phyloP scores from a whole-genome alignment of 2,329 filamentous ascomycete species.

The Calonectria crousiana region DNA sequence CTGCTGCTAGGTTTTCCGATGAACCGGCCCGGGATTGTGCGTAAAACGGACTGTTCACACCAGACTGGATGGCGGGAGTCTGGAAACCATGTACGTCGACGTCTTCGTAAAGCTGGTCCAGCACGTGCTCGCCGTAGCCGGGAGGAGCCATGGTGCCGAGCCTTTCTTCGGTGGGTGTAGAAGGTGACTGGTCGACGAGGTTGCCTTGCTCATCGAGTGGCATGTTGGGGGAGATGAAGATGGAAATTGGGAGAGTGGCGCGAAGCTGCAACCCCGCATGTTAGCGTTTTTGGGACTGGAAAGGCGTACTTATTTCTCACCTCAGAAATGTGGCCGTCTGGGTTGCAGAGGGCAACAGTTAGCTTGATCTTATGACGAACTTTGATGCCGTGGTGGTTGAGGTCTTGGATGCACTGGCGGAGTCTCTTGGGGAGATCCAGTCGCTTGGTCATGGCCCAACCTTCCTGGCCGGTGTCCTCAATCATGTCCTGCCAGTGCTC shows the following conservation, averaged over 20 bases:
- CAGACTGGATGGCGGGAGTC: slow-evolving; percentile 77
- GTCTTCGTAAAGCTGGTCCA: slow-evolving; percentile 92
- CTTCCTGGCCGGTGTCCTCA: slow-evolving; percentile 75
- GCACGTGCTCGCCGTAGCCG: slow-evolving; percentile 88
- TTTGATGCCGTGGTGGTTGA: slow-evolving; percentile 90
- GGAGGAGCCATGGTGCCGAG: slow-evolving; percentile 83
- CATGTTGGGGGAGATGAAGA: slow-evolving; percentile 96
- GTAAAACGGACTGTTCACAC: slow-evolving; percentile 85
- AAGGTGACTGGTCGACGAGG: slow-evolving; percentile 72
- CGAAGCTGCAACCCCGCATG: slow-evolving; percentile 68
- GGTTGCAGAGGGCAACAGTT: slow-evolving; percentile 91
- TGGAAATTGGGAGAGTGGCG: slow-evolving; percentile 88
- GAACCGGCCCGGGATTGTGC: slow-evolving; percentile 81
- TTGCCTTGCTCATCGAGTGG: slow-evolving; percentile 90
- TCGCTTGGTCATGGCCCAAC: slow-evolving; percentile 71
- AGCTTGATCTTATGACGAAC: slow-evolving; percentile 93
- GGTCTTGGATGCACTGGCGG: slow-evolving; percentile 87
- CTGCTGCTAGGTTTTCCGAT: slow-evolving; percentile 78
- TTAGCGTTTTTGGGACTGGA: slow-evolving; percentile 18
- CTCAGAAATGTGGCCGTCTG: slow-evolving; percentile 94
- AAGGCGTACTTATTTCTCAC: slow-evolving; percentile 54
- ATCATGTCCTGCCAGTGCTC: slow-evolving; percentile 78
- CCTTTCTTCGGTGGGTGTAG: slow-evolving; percentile 60
- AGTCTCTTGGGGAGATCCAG: slow-evolving; percentile 84
- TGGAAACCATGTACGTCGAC: slow-evolving; percentile 86